Evolutionary conservation across 768 basidiomycete genomes (phyloP).

Genomic region (Amanita brunnescens): DNA sequence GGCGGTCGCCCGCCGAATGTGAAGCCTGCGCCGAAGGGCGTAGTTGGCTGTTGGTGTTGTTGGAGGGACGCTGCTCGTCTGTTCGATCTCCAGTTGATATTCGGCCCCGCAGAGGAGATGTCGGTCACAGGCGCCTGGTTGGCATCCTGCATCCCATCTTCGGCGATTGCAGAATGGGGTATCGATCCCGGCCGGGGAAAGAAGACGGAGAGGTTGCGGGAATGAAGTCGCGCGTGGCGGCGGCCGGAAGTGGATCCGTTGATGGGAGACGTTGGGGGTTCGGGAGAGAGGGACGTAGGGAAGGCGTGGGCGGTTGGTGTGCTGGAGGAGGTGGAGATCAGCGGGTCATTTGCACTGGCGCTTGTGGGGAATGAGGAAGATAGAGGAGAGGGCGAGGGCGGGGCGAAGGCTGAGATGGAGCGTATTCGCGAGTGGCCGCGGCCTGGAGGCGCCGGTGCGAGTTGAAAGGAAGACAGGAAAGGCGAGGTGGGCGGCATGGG

Average conservation of each 20-base stretch:
- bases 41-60: slow-evolving; percentile 11
- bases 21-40: slow-evolving; percentile 46
- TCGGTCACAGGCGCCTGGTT: no score
- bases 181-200: no score
- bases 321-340: slow-evolving; percentile 11
- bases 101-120: no score
- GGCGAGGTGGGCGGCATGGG: no score
- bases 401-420: slow-evolving; percentile 3
- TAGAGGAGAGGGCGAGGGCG: slow-evolving; percentile 40
- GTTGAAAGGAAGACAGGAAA: neutral
- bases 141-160: no score
- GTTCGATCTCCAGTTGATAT: slow-evolving; percentile 18
- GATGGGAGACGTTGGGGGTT: slow-evolving; percentile 9
- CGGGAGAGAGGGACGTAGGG: slow-evolving; percentile 12
- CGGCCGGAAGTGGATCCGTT: neutral
- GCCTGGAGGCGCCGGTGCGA: no score
- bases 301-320: slow-evolving; percentile 11
- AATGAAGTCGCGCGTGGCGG: no score
- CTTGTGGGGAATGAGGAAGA: no score
- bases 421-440: neutral
- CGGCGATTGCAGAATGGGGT: slow-evolving; percentile 20
- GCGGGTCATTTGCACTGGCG: slow-evolving; percentile 15
- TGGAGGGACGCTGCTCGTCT: neutral
- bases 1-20: slow-evolving; percentile 55
- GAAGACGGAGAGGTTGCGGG: no score